Evolutionary conservation across 768 basidiomycete species (phyloP), one percentile per base, ranked within the genome.

Genomic region (Pulveroboletus frians): DNA sequence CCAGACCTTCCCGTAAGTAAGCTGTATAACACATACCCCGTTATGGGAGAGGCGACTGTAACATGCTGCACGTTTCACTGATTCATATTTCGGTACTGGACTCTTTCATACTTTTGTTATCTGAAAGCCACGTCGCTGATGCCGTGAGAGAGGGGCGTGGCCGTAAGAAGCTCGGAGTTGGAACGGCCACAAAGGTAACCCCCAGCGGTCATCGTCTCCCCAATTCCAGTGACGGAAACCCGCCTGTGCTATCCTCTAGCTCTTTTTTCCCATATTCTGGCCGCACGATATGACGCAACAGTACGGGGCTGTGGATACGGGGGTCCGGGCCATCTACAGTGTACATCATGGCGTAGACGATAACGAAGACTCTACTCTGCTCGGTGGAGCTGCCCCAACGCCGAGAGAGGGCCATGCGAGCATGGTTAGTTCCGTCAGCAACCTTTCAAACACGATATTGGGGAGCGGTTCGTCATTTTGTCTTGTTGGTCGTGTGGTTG

Each of bases 401-500:
- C 59, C 50, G 43, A 66, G 53, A 47, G 85, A 87, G 17, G 91
- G 91, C 0, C 80, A 79, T 66, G 91, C 88, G 10, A 79, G 71
- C 37, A 65, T 92, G 23, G 55, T 73, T 17, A 87, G 86, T 54
- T 83, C 81, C 43, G 75, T 89, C 44, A 84, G 87, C 56, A 92
- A 92, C 61, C 71, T 96, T 37, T 73, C 83, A 21, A 96, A 96
- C 58, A 96, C 93, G 0, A 92, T 94, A 59, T 85, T 96, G 56
- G 92, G 92, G 13, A 94, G 88, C 47, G 91, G 91, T 83, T 65
- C 59, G 78, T 76, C 26, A 18, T 51, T 53, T 31, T 10, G 26
- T 30, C 5, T 26, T 20, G 34, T 21, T 34, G 14, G 37, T 37
- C 13, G 32, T 30, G 17, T 41, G 31, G 14, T 15, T 5, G 26